Percentiles rank a stretch among this genome's conserved stretches.
Evolutionary conservation across 108 stramenopile genomes (phyloP).

Genomic region (Nitzschia sp.): DNA sequence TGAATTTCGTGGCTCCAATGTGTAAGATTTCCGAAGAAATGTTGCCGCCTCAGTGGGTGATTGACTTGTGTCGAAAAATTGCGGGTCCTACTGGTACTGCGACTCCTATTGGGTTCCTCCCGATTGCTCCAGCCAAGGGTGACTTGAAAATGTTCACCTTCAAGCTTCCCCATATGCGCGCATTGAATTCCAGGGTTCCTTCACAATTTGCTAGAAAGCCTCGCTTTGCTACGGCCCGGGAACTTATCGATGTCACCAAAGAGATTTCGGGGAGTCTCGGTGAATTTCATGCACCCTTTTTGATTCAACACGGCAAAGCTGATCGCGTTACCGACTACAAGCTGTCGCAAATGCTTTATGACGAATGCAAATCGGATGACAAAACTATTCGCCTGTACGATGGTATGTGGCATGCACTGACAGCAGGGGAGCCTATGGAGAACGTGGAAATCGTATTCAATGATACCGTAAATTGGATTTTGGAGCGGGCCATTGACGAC

Average conservation of each 20-base stretch:
- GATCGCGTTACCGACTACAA: slow-evolving; percentile 65
- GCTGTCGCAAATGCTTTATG: slow-evolving; percentile 56
- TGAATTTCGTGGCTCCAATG: slow-evolving; percentile 67
- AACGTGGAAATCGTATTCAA: slow-evolving; percentile 46
- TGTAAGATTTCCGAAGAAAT: slow-evolving; percentile 60
- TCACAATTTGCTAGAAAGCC: slow-evolving; percentile 55
- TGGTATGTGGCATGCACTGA: slow-evolving; percentile 59
- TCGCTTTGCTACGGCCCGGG: slow-evolving; percentile 65
- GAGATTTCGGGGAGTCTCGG: slow-evolving; percentile 44
- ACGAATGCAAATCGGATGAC: slow-evolving; percentile 57
- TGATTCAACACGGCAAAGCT: slow-evolving; percentile 61
- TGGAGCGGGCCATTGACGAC: slow-evolving; percentile 19
- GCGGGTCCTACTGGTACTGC: slow-evolving; percentile 49
- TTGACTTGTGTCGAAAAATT: slow-evolving; percentile 41
- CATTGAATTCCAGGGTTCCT: slow-evolving; percentile 27
- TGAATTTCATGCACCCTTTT: slow-evolving; percentile 61
- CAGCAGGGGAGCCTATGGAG: slow-evolving; percentile 44
- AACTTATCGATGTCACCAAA: slow-evolving; percentile 54
- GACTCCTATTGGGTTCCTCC: slow-evolving; percentile 33
- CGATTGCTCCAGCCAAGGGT: slow-evolving; percentile 53
- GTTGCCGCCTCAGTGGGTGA: slow-evolving; percentile 59
- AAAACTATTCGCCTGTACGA: slow-evolving; percentile 63
- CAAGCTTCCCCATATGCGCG: slow-evolving; percentile 51
- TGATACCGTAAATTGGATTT: slow-evolving; percentile 54
- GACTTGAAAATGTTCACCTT: slow-evolving; percentile 42